Base-by-base conservation (phyloP, 176 grass and related monocot species). In the Otatea glauca region DNA sequence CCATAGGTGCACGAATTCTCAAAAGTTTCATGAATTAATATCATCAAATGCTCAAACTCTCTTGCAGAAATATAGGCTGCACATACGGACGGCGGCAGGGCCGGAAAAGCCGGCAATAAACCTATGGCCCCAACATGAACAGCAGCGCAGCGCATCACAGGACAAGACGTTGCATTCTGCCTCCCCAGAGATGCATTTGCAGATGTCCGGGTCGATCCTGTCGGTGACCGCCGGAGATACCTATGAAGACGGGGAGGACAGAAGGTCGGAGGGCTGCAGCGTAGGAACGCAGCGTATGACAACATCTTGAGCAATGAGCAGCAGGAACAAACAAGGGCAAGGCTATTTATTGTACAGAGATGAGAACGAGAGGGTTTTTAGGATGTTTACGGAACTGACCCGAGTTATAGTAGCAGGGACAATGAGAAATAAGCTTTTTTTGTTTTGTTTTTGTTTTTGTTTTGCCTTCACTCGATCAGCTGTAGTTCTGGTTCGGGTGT, bases 131-230 rank as follows among this genome's bases (percentile, higher is more conserved):
- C 23, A 54, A 34, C 54, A 50, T 34, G 64, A 90, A 38, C 65
- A 87, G 27, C 68, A 37, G 83, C 80, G 0, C 58, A 3, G 3
- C 21, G 3, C 21, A 59, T 59, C 56, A 23, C 56, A 23, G 21
- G 56, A 23, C 56, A 59, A 23, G 8, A 23, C 21, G 56, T 9
- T 59, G 56, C 56, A 4, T 21, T 87, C 84, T 35, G 84, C 66
- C 14, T 91, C 84, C 14, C 84, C 79, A 0, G 74, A 81, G 50
- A 74, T 73, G 41, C 58, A 72, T 62, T 56, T 91, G 53, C 84
- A 84, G 65, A 72, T 68, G 8, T 18, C 73, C n/a, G 48, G 49
- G 13, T 37, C 53, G 17, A 61, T 39, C 50, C 79, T 70, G 14
- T 83, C 70, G 14, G 48, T 70, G 29, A 75, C 59, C 29, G 45